A percentile compares a stretch with the other conserved stretches of the same genome.
Evolutionary conservation across 257 asterid species (phyloP).

Genomic region (Fraxinus cuspidata): DNA sequence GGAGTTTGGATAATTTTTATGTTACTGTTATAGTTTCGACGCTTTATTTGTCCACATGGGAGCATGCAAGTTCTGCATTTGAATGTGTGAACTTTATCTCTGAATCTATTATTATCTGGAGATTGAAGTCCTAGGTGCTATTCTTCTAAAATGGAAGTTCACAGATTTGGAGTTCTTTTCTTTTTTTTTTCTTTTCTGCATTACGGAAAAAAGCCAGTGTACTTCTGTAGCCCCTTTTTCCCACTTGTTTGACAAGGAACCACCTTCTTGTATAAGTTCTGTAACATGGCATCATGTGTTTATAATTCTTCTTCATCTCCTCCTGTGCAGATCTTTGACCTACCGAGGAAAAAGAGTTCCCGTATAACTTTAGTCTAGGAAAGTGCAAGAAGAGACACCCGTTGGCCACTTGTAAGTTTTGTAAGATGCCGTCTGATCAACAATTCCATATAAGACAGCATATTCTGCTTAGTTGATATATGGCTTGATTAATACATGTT

Average conservation of each 20-base stretch:
- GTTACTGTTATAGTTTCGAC: not conserved
- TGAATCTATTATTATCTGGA: not conserved
- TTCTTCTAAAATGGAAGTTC: not conserved
- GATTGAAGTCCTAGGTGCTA: not conserved
- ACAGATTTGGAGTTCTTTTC: not conserved
- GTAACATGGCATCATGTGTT: slow-evolving; percentile 15
- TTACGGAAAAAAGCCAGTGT: not conserved
- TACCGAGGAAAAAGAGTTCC: slow-evolving; percentile 84
- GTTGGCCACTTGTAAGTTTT: slow-evolving; percentile 28
- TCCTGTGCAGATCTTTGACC: slow-evolving; percentile 72
- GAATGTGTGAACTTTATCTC: not conserved
- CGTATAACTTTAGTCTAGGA: slow-evolving; percentile 35
- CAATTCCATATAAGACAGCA: slow-evolving; percentile 21
- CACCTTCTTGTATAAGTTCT: slow-evolving; percentile 8
- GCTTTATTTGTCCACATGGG: not conserved
- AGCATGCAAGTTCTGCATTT: not conserved
- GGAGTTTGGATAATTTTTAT: slow-evolving; percentile 8
- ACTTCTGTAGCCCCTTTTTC: not conserved
- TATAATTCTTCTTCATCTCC: not conserved
- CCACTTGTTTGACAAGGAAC: not conserved
- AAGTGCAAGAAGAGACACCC: slow-evolving; percentile 25
- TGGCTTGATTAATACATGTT: slow-evolving; percentile 20
- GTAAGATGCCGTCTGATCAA: slow-evolving; percentile 37
- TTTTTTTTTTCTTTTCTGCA: not conserved
- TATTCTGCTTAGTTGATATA: slow-evolving; percentile 24